Evolutionary conservation across 1,139 yeast genomes (phyloP).

Genomic region (Pichia sp.): DNA sequence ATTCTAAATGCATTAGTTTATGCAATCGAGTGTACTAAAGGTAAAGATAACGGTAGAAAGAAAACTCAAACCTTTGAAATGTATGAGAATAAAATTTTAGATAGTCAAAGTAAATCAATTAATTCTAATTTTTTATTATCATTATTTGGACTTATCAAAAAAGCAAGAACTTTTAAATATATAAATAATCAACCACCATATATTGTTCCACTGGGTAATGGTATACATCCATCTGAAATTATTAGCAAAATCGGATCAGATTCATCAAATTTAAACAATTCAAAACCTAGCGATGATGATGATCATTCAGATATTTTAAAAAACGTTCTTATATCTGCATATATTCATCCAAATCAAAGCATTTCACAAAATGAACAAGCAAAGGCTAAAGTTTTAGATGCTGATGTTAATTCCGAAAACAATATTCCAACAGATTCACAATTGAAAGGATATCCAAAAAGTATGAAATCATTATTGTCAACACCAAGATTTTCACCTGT

Average conservation of each 20-base stretch:
- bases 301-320: conserved; percentile 11
- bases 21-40: conserved; percentile 35
- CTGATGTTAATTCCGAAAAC: background rate
- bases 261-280: background rate
- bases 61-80: background rate
- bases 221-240: conserved; percentile 26
- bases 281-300: conserved; percentile 5
- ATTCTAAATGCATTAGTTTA: conserved; percentile 38
- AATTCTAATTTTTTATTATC: conserved; percentile 13
- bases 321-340: conserved; percentile 23
- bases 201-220: conserved; percentile 21
- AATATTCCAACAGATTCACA: background rate
- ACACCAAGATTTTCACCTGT: background rate
- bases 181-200: conserved; percentile 27
- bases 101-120: conserved; percentile 8
- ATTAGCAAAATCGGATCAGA: conserved; percentile 10
- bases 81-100: conserved; percentile 7
- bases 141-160: conserved; percentile 17
- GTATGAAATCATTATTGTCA: background rate
- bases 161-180: conserved; percentile 24
- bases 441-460: background rate
- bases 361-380: background rate
- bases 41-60: conserved; percentile 2
- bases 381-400: background rate
- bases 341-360: conserved; percentile 20